phyloP scores from a whole-genome alignment of 768 basidiomycete genomes.

The Pleurotus platypus region DNA sequence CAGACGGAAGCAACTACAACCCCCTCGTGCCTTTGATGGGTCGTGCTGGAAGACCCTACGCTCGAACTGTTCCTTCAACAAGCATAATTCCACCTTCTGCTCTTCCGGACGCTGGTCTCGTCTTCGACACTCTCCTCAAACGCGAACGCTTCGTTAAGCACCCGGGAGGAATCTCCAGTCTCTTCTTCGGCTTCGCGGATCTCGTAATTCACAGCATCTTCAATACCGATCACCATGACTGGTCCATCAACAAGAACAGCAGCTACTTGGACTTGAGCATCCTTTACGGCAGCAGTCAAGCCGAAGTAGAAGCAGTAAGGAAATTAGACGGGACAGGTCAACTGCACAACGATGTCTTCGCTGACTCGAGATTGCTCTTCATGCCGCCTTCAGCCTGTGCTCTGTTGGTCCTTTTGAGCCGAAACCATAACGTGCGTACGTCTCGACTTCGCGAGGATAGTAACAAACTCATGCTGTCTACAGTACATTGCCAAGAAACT shows the following conservation, averaged over 20 bases:
- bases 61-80: slow-evolving; percentile 56
- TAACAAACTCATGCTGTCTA: slow-evolving; percentile 8
- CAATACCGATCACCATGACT: slow-evolving; percentile 45
- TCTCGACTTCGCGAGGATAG: not conserved
- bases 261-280: slow-evolving; percentile 78
- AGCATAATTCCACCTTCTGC: slow-evolving; percentile 35
- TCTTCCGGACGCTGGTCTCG: slow-evolving; percentile 62
- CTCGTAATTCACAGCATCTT: slow-evolving; percentile 75
- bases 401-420: slow-evolving; percentile 61
- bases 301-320: slow-evolving; percentile 46
- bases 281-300: slow-evolving; percentile 61
- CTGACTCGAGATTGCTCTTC: slow-evolving; percentile 58
- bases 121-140: slow-evolving; percentile 70
- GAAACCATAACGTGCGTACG: slow-evolving; percentile 68
- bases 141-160: slow-evolving; percentile 47
- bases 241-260: slow-evolving; percentile 57
- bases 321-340: slow-evolving; percentile 62
- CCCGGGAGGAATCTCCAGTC: slow-evolving; percentile 65
- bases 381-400: slow-evolving; percentile 75
- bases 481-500: slow-evolving; percentile 72
- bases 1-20: slow-evolving; percentile 63
- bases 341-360: slow-evolving; percentile 68
- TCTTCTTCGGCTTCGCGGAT: slow-evolving; percentile 80
- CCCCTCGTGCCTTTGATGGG: slow-evolving; percentile 52
- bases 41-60: slow-evolving; percentile 61